Base-by-base conservation (phyloP, 1,284 basidiomycete genomes). In the Testicularia cyperi region DNA sequence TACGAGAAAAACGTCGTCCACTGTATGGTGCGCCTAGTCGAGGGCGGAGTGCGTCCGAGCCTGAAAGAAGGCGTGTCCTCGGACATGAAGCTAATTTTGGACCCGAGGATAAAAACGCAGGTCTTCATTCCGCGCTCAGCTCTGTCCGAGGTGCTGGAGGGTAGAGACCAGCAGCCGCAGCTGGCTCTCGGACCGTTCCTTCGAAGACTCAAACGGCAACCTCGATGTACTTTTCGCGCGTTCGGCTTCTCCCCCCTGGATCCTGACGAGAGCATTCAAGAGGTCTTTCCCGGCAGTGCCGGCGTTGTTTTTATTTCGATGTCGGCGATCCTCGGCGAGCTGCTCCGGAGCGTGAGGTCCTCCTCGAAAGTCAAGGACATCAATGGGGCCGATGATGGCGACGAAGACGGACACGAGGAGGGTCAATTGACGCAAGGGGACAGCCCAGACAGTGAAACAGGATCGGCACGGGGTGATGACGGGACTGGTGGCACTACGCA, bases 201-300 rank as follows among this genome's bases (percentile, higher is more conserved):
- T 27, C 43, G 58, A n/a, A 46, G 46, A 15, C 29, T 62, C 20
- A 62, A 62, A 37, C 35, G 52, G 5, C 43, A 51, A 14, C 47
- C 40, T 5, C 38, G 38, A 3, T 55, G 52, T 44, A 39, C 23
- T 5, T 56, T 62, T 27, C 56, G 40, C 35, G 39, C 47, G 2
- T 52, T 39, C 21, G 58, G 58, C 30, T 62, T 62, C 25, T 51
- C 47, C 15, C n/a, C 51, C 14, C 33, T 40, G n/a, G 44, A 51
- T 18, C 39, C 44, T 2, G 52, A 51, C 15, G 58, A 62, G 47
- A 38, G 46, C 1, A 29, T 62, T 5, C 39, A 47, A 24, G 52
- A 55, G 25, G 30, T 52, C 23, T 62, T 62, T 27, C 52, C 58
- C 1, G 51, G 46, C 15, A 28, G 24, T 22, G 36, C 38, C 7